phyloP scores from a whole-genome alignment of 306 rosid genomes.

The Cicer judaicum region DNA sequence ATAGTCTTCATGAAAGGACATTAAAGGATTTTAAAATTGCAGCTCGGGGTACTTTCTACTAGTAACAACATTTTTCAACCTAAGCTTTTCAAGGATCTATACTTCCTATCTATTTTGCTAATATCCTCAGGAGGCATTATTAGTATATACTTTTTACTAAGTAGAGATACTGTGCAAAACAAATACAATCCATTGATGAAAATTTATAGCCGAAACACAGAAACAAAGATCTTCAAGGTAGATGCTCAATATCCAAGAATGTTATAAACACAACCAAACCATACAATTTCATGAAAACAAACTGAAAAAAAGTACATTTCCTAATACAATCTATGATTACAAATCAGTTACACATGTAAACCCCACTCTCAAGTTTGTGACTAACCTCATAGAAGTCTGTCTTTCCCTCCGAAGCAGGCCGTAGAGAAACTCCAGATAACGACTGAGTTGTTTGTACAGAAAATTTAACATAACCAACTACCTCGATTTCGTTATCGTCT shows the following conservation, averaged over 20 bases:
- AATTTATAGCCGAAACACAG: constrained; percentile 42
- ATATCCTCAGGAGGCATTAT: constrained; percentile 7
- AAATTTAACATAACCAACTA: constrained; percentile 74
- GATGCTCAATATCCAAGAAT: constrained; percentile 59
- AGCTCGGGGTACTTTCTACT: not conserved
- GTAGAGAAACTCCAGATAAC: constrained; percentile 75
- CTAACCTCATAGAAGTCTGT: constrained; percentile 88
- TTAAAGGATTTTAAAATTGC: constrained; percentile 21
- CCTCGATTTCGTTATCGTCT: constrained; percentile 79
- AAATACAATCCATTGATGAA: constrained; percentile 47
- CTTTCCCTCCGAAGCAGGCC: constrained; percentile 84
- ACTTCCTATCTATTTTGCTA: not conserved
- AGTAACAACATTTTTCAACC: constrained; percentile 6
- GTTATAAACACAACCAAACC: constrained; percentile 64
- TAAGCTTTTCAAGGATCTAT: constrained; percentile 23
- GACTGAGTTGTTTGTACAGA: constrained; percentile 68
- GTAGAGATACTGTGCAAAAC: constrained; percentile 20
- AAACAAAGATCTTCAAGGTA: constrained; percentile 52
- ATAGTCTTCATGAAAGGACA: constrained; percentile 24
- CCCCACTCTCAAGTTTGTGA: constrained; percentile 79
- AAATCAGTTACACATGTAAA: constrained; percentile 78
- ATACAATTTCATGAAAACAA: constrained; percentile 45
- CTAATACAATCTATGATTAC: constrained; percentile 44
- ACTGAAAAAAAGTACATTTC: constrained; percentile 46
- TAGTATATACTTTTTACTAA: not conserved